Base-by-base conservation (phyloP, 331 rosid genomes). In the Ulmus americana region DNA sequence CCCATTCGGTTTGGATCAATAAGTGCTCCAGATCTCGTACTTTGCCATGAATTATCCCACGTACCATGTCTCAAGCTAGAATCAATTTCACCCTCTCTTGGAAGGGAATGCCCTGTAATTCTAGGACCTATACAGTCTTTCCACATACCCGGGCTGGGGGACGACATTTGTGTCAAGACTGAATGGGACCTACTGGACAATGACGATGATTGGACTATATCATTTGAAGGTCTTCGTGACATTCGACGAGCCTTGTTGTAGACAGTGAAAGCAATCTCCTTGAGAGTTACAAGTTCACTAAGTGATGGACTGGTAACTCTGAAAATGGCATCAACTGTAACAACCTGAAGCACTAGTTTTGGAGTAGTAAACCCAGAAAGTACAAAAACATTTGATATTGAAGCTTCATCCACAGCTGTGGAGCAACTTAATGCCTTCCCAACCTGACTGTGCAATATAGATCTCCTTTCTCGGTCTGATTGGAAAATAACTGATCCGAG, bases 21-120 rank as follows among this genome's bases (percentile, higher is more conserved):
- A 50, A 88, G 77, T 9, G 83, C 82, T 75, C 95, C 97, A 56
- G 83, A 69, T 81, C 97, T 89, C 4, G 91, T 72, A 57, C 85
- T 61, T 79, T 85, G 95, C 98, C 95, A 92, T 67, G 98, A 83
- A 84, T 80, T 90, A 80, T 92, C 98, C 98, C 98, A 89, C 39
- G 74, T 51, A 69, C 86, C 86, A 68, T 86, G 62, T 79, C 98
- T 87, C 81, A 89, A 79, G 85, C 91, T 82, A 74, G 95, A 86
- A 75, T 92, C 98, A 41, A 92, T 92, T 65, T 92, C 98, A 72
- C 96, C 95, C 87, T 88, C 98, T 77, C 98, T 78, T 14, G 96
- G 86, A 76, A 88, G 82, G 64, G 96, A 77, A 79, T 92, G 97
- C 75, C 95, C 96, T 28, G 86, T 70, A 68, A 88, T 84, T 62